Percentiles rank a stretch among this genome's conserved stretches.
Conservation (phyloP, 441 rosid genomes). For the Adansonia grandidieri region DNA sequence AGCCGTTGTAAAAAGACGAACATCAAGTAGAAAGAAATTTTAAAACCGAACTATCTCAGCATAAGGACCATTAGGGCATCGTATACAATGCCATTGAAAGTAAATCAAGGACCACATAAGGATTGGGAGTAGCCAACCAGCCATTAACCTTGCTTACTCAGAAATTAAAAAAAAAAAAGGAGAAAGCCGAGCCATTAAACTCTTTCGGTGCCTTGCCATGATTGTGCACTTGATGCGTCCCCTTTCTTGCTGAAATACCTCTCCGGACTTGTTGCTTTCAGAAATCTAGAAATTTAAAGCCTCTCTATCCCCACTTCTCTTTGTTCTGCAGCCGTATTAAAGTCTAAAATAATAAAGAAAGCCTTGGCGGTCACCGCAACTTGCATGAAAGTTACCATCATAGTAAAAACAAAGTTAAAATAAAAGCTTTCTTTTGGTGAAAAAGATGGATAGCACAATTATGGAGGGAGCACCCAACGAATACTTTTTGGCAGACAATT, state of each 20-base stretch:
- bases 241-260: slow-evolving; percentile 18
- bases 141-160: background rate
- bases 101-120: slow-evolving; percentile 12
- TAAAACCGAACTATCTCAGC: background rate
- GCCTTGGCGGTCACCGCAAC: background rate
- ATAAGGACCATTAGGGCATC: slow-evolving; percentile 9
- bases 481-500: slow-evolving; percentile 17
- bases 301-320: background rate
- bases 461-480: slow-evolving; percentile 19
- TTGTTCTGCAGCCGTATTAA: background rate
- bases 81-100: background rate
- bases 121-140: background rate
- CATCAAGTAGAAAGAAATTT: background rate
- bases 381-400: slow-evolving; percentile 17
- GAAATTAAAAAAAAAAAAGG: background rate
- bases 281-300: background rate
- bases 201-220: slow-evolving; percentile 1
- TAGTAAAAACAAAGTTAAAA: slow-evolving; percentile 12
- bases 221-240: slow-evolving; percentile 14
- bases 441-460: slow-evolving; percentile 24
- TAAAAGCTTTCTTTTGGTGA: background rate
- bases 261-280: slow-evolving; percentile 28
- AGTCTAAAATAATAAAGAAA: background rate
- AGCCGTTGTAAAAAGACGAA: background rate
- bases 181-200: background rate